These are phyloP conservation scores for Solioccasus polychromus DNA, from an alignment of 768 basidiomycete species.

Conservation along the genomic window DNA sequence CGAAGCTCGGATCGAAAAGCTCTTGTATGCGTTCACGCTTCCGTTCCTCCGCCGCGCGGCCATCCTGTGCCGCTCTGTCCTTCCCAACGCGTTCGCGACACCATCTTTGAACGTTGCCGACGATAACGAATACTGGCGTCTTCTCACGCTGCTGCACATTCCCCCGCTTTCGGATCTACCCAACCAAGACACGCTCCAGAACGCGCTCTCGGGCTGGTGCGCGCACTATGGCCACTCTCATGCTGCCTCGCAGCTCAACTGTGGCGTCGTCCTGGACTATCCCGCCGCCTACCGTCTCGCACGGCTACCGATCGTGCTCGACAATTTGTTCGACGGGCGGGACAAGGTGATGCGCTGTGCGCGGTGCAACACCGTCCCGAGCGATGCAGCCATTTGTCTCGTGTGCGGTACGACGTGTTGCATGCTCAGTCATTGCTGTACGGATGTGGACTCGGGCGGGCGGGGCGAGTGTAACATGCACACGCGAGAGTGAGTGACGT, in stretches of 20 bases:
- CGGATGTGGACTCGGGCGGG: slow-evolving; percentile 50
- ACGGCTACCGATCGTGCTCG: slow-evolving; percentile 76
- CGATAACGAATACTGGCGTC: slow-evolving; percentile 72
- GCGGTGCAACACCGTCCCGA: slow-evolving; percentile 75
- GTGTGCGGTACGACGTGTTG: slow-evolving; percentile 87
- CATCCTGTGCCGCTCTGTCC: slow-evolving; percentile 76
- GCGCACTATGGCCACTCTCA: slow-evolving; percentile 84
- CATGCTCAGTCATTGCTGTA: slow-evolving; percentile 90
- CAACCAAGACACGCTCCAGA: slow-evolving; percentile 83
- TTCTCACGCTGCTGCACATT: slow-evolving; percentile 72
- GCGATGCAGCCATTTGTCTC: slow-evolving; percentile 87
- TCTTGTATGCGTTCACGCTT: slow-evolving; percentile 83
- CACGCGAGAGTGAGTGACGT: slow-evolving; percentile 75
- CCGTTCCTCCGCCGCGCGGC: slow-evolving; percentile 89
- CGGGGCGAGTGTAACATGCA: slow-evolving; percentile 96
- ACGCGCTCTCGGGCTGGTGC: slow-evolving; percentile 87
- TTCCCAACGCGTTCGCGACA: slow-evolving; percentile 57
- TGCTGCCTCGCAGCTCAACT: slow-evolving; percentile 73
- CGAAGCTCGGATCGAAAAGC: slow-evolving; percentile 79
- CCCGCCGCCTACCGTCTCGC: slow-evolving; percentile 81
- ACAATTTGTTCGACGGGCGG: slow-evolving; percentile 75
- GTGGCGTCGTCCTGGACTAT: slow-evolving; percentile 78
- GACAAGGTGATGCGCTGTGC: slow-evolving; percentile 72
- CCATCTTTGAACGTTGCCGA: slow-evolving; percentile 40
- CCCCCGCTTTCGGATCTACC: slow-evolving; percentile 78